Conservation (phyloP, 345 rosid genomes). For the Corchorus capsularis region DNA sequence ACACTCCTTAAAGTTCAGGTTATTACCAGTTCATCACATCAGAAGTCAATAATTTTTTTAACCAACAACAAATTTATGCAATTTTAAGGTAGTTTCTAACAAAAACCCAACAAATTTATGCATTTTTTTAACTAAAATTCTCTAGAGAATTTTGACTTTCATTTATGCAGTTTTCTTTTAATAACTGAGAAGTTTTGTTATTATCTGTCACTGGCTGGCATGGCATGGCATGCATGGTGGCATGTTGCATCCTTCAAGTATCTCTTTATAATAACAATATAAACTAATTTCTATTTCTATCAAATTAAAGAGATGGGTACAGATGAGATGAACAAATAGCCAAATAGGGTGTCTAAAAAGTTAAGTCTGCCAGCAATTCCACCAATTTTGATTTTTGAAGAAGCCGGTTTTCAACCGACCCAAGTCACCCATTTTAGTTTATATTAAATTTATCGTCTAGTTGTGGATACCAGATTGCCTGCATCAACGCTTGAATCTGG, state of each 20-base stretch:
- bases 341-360: background rate
- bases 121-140: no score
- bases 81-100: no score
- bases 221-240: background rate
- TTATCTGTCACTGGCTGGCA: background rate
- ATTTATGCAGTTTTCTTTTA: background rate
- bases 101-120: no score
- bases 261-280: background rate
- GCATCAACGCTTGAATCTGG: background rate
- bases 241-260: background rate
- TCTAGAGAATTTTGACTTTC: background rate
- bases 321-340: background rate
- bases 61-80: no score
- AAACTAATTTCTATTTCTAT: background rate
- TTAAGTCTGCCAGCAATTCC: background rate
- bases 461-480: background rate
- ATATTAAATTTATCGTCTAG: background rate
- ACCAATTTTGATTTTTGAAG: background rate
- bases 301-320: background rate
- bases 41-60: no score
- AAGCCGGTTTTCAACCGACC: background rate
- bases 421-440: background rate
- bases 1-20: no score
- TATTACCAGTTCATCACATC: no score
- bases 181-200: background rate